Conservation (phyloP, 2,329 filamentous ascomycete species). For the Exserohilum rostratum region DNA sequence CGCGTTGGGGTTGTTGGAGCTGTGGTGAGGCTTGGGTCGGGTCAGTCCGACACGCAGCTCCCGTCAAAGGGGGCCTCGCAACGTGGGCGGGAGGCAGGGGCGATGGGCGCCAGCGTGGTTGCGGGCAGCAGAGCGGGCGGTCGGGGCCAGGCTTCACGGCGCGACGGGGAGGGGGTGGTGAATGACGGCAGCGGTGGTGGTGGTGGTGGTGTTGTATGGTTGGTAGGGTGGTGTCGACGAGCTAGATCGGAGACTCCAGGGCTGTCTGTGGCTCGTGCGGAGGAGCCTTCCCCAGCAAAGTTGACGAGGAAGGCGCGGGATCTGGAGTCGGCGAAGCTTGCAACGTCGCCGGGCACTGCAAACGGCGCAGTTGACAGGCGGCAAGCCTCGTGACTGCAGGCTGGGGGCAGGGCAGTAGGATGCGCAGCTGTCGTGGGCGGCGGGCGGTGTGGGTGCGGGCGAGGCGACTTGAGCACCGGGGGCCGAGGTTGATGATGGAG, state of each 20-base stretch:
- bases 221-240: slow-evolving; percentile 14
- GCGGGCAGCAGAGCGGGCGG: slow-evolving; percentile 10
- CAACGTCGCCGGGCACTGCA: slow-evolving; percentile 1
- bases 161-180: slow-evolving; percentile 5
- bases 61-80: slow-evolving; percentile 23
- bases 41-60: slow-evolving; percentile 23
- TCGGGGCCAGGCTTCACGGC: slow-evolving; percentile 7
- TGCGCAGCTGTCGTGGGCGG: background rate
- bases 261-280: slow-evolving; percentile 15
- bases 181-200: slow-evolving; percentile 15
- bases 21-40: slow-evolving; percentile 32
- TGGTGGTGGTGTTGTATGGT: slow-evolving; percentile 16
- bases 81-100: slow-evolving; percentile 13
- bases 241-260: slow-evolving; percentile 16
- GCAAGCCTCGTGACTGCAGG: background rate
- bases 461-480: background rate
- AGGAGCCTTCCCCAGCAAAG: slow-evolving; percentile 13
- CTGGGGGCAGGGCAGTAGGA: background rate
- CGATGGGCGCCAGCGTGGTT: slow-evolving; percentile 17
- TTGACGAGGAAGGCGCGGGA: slow-evolving; percentile 18
- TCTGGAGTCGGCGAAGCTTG: slow-evolving; percentile 11
- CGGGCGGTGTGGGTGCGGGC: background rate
- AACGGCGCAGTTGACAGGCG: background rate
- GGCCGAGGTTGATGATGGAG: too few relatives aligned
- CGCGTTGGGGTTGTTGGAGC: slow-evolving; percentile 16